Evolutionary conservation across 176 grass and related monocot species (phyloP).

Genomic region (Rhynchospora breviuscula): DNA sequence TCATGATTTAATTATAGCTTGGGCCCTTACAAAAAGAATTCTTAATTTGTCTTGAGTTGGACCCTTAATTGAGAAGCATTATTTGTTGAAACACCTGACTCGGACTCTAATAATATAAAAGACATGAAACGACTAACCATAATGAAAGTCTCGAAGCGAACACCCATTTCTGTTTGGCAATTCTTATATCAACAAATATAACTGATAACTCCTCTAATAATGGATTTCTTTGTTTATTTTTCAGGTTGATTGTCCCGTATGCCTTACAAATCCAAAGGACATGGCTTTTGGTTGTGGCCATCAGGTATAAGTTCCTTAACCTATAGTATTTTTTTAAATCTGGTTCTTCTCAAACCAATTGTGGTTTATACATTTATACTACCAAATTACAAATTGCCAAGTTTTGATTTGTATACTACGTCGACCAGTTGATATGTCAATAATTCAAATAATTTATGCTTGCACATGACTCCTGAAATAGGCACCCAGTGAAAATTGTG

Average conservation of each 20-base stretch:
- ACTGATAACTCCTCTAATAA: not conserved
- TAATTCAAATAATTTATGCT: not conserved
- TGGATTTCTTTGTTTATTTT: not conserved
- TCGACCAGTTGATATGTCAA: not conserved
- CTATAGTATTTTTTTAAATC: not conserved
- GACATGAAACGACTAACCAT: too few species aligned
- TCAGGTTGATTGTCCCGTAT: constrained; percentile 27
- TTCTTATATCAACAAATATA: too few species aligned
- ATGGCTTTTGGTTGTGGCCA: constrained; percentile 40
- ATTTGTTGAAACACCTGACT: not conserved
- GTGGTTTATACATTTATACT: not conserved
- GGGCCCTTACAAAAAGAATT: too few species aligned
- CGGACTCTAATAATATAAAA: not conserved
- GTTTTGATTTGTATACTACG: not conserved
- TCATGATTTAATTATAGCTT: not conserved
- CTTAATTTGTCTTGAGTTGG: too few species aligned
- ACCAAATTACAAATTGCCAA: not conserved
- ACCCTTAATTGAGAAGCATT: not conserved
- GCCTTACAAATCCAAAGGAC: constrained; percentile 29
- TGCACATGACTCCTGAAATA: not conserved
- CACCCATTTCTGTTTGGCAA: too few species aligned
- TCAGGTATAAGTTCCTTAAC: constrained; percentile 22
- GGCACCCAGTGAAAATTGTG: too few species aligned
- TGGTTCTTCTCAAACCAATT: not conserved
- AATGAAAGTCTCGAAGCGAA: too few species aligned